Conservation (phyloP, 768 basidiomycete genomes). For the Lentinula aciculospora region DNA sequence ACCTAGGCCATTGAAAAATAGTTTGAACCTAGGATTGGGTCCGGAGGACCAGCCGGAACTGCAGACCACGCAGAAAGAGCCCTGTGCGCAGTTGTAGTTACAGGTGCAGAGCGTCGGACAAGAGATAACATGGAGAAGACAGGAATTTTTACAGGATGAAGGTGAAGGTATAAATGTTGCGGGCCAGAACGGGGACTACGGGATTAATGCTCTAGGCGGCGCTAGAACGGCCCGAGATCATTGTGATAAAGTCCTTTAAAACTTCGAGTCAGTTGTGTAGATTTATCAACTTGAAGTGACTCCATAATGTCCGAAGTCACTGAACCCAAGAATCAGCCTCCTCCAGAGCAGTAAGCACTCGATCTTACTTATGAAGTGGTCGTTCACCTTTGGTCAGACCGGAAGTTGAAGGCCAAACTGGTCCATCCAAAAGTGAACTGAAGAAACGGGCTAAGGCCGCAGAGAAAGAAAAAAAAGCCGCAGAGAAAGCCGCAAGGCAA, state of each 20-base stretch:
- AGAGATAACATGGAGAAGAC: constrained; percentile 26
- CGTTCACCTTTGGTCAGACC: constrained; percentile 10
- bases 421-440: constrained; percentile 79
- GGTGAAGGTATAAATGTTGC: constrained; percentile 12
- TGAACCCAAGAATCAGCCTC: constrained; percentile 16
- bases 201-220: constrained; percentile 11
- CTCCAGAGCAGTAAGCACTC: constrained; percentile 20
- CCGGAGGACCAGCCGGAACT: constrained; percentile 85
- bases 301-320: constrained; percentile 25
- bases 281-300: neutral
- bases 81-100: constrained; percentile 30
- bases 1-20: constrained; percentile 3
- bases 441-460: constrained; percentile 90
- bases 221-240: neutral
- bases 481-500: constrained; percentile 79
- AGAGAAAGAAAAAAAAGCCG: constrained; percentile 86
- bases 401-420: constrained; percentile 28
- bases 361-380: neutral
- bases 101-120: constrained; percentile 42
- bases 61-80: constrained; percentile 72
- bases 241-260: neutral
- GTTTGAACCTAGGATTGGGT: constrained; percentile 80
- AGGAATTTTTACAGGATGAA: constrained; percentile 31
- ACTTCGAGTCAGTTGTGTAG: neutral
- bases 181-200: constrained; percentile 18